Base-by-base conservation (phyloP, 1,139 yeast genomes). In the Diutina sp. region DNA sequence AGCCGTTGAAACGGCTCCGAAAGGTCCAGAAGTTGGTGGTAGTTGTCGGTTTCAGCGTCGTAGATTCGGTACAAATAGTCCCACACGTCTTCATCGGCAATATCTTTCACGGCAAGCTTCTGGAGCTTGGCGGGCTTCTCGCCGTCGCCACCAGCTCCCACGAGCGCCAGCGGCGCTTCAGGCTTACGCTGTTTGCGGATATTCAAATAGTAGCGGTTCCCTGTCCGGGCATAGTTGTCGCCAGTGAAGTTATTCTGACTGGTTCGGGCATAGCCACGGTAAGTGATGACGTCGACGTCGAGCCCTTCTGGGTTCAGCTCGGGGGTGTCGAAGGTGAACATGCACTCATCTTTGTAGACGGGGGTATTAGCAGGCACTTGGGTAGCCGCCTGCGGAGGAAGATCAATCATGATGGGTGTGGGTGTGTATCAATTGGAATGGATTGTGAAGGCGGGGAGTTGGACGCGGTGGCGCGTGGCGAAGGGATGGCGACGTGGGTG, bases 261-360 rank as follows among this genome's bases (percentile, higher is more conserved):
- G 1, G 73, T 70, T 58, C 80, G 57, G 55, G 93, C 83, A 57
- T 84, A 86, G 1, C 90, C 83, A 57, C 79, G 79, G 66, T 77
- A 87, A 58, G 95, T 83, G 11, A 70, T 64, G 58, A 90, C 73
- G 61, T 96, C 90, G 29, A 89, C 83, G 65, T 87, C 95, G 25
- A 90, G 66, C 0, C 96, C 96, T 11, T 69, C 61, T 0, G 68
- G 68, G 56, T 69, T 72, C 65, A 84, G 83, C 58, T 83, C 85
- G 28, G 90, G 81, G 0, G 88, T 84, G 60, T 84, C 91, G 65
- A 87, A 90, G 56, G 87, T 83, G 71, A 78, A 88, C 76, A 85
- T 84, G 64, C 96, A 89, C 60, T 89, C 95, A 68, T 89, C 96
- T 65, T 88, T 89, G 68, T 81, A 85, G 21, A 90, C 81, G 16